These are phyloP conservation scores for Sporopachydermia lactativora DNA, from an alignment of 805 yeast species.

Conservation along the genomic window DNA sequence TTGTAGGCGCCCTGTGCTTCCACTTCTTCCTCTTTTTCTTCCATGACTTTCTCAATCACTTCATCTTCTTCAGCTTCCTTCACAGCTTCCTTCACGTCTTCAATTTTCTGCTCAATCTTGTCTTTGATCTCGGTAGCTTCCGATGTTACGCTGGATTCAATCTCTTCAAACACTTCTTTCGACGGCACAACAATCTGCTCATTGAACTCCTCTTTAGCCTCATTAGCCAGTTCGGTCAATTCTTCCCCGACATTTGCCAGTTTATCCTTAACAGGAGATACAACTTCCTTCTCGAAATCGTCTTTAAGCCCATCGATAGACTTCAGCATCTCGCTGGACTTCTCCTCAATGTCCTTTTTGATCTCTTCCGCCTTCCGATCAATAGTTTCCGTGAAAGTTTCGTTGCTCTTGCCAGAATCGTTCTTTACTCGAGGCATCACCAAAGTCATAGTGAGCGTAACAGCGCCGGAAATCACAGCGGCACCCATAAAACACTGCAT, in stretches of 20 bases:
- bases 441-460: not conserved
- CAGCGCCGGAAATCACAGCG: not conserved
- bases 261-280: not conserved
- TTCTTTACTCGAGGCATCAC: not conserved
- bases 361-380: no score
- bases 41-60: conserved; percentile 1
- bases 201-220: no score
- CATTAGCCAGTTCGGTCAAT: no score
- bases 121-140: conserved; percentile 3
- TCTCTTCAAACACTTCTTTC: not conserved
- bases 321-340: no score
- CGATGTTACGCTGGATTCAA: no score
- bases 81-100: conserved; percentile 3
- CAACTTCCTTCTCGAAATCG: no score
- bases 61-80: conserved; percentile 3
- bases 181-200: not conserved
- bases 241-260: no score
- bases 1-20: conserved; percentile 61
- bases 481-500: conserved; percentile 2
- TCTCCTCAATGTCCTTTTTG: no score
- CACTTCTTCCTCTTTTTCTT: conserved; percentile 21
- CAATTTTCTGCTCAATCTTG: conserved; percentile 2
- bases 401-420: no score
- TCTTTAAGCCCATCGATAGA: no score
- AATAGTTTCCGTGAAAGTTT: no score